Evolutionary conservation across 768 basidiomycete genomes (phyloP), one percentile per base, ranked within the genome.

Genomic region (Dioszegia crocea): DNA sequence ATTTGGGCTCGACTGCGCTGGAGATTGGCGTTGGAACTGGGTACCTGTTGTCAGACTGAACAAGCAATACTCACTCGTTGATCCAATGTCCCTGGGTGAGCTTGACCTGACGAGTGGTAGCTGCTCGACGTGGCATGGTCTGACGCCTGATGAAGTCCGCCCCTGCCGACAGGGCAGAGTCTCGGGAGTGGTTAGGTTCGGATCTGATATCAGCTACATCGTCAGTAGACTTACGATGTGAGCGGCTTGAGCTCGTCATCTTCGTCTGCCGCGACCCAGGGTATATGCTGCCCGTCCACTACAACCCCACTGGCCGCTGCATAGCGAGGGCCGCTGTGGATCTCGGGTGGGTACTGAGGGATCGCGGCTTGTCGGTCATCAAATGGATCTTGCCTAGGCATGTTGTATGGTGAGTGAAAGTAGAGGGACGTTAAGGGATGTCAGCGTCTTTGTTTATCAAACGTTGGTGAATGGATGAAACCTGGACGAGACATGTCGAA

Each of bases 31-130:
- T 86, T 1, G 91, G 91, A 0, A 93, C 91, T 6, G 85, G 80
- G 73, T 93, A 91, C 66, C 39, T 56, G 17, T 44, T 14, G 36
- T 21, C 9, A 54, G 57, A 21, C 21, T 23, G 2, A 26, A 11
- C 23, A 40, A 23, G 26, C 31, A 16, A 30, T 14, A 66, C 72
- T 61, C 36, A 70, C 67, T 96, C 92, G 30, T 85, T 83, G 77
- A 94, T 88, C 79, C 91, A 94, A 70, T 93, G 88, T 59, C 93
- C 93, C 48, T 91, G 83, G 17, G 91, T 94, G 64, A 97, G 85
- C 76, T 89, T 88, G 80, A 98, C 88, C 74, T 88, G 89, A 69
- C 89, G 87, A n/a, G 91, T 93, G 23, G 91, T 89, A 4, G 68
- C 71, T 59, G 90, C 87, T 53, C 91, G 88, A 74, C 89, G 89